A percentile compares a stretch with the other conserved stretches of the same genome.
Evolutionary conservation across 805 yeast genomes (phyloP).

Genomic region (Metschnikowia borealis): DNA sequence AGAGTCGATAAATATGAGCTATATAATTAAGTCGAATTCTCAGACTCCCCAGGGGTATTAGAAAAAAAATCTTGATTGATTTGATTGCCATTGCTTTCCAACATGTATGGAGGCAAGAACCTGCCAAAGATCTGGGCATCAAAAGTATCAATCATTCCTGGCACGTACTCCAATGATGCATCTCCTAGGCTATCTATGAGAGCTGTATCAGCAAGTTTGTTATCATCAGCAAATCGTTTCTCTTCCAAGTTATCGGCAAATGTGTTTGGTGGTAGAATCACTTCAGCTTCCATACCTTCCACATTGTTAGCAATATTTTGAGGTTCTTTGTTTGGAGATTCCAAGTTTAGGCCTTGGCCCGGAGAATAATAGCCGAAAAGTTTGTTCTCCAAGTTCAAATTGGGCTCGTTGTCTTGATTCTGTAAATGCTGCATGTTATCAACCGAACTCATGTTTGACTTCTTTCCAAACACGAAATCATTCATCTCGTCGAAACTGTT

Average conservation of each 20-base stretch:
- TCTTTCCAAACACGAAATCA: slow-evolving; percentile 10
- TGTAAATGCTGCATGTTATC: neutral
- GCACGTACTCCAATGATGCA: slow-evolving; percentile 46
- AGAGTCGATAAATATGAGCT: neutral
- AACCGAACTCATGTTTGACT: neutral
- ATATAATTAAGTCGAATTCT: neutral
- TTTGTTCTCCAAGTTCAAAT: neutral
- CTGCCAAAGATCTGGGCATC: slow-evolving; percentile 85
- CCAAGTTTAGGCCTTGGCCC: neutral
- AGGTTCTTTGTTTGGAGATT: neutral
- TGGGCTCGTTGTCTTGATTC: neutral
- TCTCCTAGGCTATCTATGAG: slow-evolving; percentile 3
- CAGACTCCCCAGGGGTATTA: neutral
- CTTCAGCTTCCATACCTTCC: neutral
- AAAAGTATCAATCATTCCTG: slow-evolving; percentile 80
- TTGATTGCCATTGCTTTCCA: slow-evolving; percentile 26
- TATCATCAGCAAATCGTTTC: neutral
- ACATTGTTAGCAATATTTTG: neutral
- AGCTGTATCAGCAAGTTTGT: neutral
- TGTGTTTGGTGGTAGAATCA: neutral
- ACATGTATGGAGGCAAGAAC: slow-evolving; percentile 81
- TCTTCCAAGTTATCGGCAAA: neutral
- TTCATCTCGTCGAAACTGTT: slow-evolving; percentile 30
- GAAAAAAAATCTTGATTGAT: neutral
- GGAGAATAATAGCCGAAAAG: neutral